A percentile compares a stretch with the other conserved stretches of the same genome.
Conservation (phyloP, 2,329 filamentous ascomycete genomes). For the Tolypocladium guangdongense region DNA sequence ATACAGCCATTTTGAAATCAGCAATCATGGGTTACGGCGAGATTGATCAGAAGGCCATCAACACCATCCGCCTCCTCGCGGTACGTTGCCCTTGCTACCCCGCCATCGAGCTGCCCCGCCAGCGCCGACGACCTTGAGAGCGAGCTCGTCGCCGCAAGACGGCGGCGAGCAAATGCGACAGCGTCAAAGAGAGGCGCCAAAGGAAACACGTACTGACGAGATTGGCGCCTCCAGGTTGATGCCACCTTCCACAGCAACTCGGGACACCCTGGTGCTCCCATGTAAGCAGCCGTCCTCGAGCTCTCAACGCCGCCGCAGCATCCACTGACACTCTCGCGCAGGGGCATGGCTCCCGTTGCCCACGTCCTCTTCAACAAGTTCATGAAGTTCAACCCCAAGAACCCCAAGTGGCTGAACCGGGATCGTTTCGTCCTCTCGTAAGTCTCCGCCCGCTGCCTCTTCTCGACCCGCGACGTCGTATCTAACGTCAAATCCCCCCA, state of each 20-base stretch:
- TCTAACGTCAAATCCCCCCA: slow-evolving; percentile 24
- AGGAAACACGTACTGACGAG: not conserved
- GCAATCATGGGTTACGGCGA: slow-evolving; percentile 80
- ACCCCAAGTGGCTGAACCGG: slow-evolving; percentile 92
- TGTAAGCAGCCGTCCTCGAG: slow-evolving; percentile 41
- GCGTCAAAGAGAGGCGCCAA: not conserved
- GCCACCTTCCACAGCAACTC: slow-evolving; percentile 93
- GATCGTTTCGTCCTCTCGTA: slow-evolving; percentile 99
- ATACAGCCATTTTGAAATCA: slow-evolving; percentile 14
- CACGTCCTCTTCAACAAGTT: slow-evolving; percentile 99
- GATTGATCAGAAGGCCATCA: slow-evolving; percentile 82
- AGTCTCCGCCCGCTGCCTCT: slow-evolving; percentile 30
- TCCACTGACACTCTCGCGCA: slow-evolving; percentile 25
- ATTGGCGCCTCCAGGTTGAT: slow-evolving; percentile 62
- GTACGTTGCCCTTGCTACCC: slow-evolving; percentile 49
- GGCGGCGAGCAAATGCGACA: not conserved
- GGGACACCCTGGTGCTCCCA: slow-evolving; percentile 95
- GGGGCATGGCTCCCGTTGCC: slow-evolving; percentile 82
- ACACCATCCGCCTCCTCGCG: slow-evolving; percentile 93
- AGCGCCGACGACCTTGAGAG: slow-evolving; percentile 9
- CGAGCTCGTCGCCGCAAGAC: not conserved
- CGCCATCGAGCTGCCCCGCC: slow-evolving; percentile 17
- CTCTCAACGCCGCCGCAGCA: slow-evolving; percentile 1
- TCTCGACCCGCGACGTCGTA: not conserved
- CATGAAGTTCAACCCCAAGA: slow-evolving; percentile 99